Percentiles rank a stretch among this genome's conserved stretches.
Evolutionary conservation across 148 eudicot genomes (phyloP).

Genomic region (Amaranthus palmeri): DNA sequence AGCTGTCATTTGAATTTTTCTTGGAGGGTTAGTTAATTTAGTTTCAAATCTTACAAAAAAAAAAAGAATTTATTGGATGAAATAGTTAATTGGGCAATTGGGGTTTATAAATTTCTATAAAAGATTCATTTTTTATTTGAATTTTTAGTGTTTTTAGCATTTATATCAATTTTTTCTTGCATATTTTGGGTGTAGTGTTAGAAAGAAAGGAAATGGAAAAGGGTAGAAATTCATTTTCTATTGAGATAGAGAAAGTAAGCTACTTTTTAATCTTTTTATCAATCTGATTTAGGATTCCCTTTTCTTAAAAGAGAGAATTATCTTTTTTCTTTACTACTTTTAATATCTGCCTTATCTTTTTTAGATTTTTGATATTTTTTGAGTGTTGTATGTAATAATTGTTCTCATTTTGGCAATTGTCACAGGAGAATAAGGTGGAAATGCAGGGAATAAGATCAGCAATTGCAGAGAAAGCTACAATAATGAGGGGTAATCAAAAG

Average conservation of each 20-base stretch:
- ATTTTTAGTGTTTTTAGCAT: background rate
- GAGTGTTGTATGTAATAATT: background rate
- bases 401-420: conserved; percentile 3
- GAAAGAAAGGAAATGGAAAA: conserved; percentile 13
- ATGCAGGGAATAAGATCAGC: conserved; percentile 30
- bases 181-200: background rate
- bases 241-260: conserved; percentile 31
- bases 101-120: conserved; percentile 1
- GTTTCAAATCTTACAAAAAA: background rate
- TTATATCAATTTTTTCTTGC: background rate
- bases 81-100: background rate
- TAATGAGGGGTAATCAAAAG: conserved; percentile 28
- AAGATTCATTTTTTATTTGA: background rate
- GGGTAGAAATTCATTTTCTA: conserved; percentile 19
- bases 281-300: background rate
- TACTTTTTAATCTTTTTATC: background rate
- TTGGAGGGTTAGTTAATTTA: conserved; percentile 16
- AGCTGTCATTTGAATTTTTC: conserved; percentile 19
- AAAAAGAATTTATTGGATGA: background rate
- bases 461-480: conserved; percentile 25
- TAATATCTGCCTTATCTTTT: background rate
- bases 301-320: background rate
- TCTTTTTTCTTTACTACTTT: background rate
- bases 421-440: conserved; percentile 43
- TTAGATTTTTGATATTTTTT: background rate